phyloP scores from a whole-genome alignment of 768 basidiomycete genomes.

The Termitomyces sp. region DNA sequence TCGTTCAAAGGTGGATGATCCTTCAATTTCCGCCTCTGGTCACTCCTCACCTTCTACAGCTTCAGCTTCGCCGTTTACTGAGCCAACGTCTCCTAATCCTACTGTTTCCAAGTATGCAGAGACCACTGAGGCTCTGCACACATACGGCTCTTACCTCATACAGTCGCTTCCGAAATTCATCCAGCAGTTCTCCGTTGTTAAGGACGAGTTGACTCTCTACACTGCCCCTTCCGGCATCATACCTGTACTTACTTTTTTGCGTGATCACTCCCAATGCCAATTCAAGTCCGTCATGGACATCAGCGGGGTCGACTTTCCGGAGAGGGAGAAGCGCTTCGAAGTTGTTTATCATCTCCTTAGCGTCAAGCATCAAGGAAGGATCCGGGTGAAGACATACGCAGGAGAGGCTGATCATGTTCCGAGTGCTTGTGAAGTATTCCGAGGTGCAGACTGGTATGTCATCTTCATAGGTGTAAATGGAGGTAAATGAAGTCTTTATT shows the following conservation, averaged over 20 bases:
- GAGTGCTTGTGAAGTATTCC: conserved; percentile 70
- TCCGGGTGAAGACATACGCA: conserved; percentile 96
- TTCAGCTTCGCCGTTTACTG: conserved; percentile 76
- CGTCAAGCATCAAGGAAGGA: conserved; percentile 68
- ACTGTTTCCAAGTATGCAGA: conserved; percentile 65
- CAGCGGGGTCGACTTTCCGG: conserved; percentile 93
- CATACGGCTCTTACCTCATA: conserved; percentile 88
- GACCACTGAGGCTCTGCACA: conserved; percentile 76
- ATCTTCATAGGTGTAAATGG: background rate
- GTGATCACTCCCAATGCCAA: conserved; percentile 93
- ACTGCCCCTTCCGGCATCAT: conserved; percentile 74
- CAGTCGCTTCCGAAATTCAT: conserved; percentile 95
- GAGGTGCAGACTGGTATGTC: conserved; percentile 88
- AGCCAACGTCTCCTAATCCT: conserved; percentile 87
- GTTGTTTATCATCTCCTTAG: conserved; percentile 95
- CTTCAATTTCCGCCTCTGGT: background rate
- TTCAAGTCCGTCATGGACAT: conserved; percentile 93
- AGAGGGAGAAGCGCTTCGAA: conserved; percentile 90
- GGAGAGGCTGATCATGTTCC: conserved; percentile 91
- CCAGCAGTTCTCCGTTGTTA: conserved; percentile 95
- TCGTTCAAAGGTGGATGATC: conserved; percentile 40
- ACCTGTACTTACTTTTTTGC: conserved; percentile 85
- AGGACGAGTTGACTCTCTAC: conserved; percentile 93
- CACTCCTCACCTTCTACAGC: conserved; percentile 28
- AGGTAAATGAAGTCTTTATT: background rate